These are phyloP conservation scores for Schizosaccharomyces lindneri DNA, from an alignment of 805 yeast species.

Conservation along the genomic window DNA sequence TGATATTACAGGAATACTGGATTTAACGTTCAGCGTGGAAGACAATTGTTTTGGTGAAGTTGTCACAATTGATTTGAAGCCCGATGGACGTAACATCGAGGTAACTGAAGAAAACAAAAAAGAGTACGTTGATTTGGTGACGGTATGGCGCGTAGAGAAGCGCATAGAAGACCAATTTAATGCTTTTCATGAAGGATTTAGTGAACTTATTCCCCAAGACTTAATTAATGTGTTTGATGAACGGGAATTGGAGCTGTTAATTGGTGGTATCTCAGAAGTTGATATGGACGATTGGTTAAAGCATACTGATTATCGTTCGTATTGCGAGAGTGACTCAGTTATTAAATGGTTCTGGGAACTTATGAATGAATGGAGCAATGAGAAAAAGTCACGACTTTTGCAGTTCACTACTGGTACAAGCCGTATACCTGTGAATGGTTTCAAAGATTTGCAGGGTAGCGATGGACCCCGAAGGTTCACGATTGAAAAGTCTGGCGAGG, in stretches of 20 bases:
- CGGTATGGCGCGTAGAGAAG: conserved; percentile 5
- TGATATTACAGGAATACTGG: conserved; percentile 70
- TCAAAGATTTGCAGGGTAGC: conserved; percentile 93
- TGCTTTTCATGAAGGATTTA: conserved; percentile 91
- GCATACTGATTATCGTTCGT: conserved; percentile 95
- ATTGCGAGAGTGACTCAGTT: conserved; percentile 86
- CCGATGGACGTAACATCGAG: conserved; percentile 66
- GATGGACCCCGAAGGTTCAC: conserved; percentile 99
- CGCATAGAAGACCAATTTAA: conserved; percentile 89
- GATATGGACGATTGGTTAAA: conserved; percentile 98
- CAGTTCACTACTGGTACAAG: conserved; percentile 98
- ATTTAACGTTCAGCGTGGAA: conserved; percentile 58
- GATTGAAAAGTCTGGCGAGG: conserved; percentile 91
- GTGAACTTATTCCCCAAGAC: conserved; percentile 92
- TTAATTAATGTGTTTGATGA: conserved; percentile 90
- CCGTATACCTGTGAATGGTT: conserved; percentile 95
- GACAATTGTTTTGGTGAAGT: conserved; percentile 91
- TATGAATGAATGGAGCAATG: conserved; percentile 81
- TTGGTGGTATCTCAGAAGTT: conserved; percentile 95
- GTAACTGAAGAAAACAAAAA: conserved; percentile 87
- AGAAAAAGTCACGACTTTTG: conserved; percentile 79
- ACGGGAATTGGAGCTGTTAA: conserved; percentile 82
- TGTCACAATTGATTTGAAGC: conserved; percentile 70
- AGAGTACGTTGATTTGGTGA: conserved; percentile 26
- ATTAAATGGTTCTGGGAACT: conserved; percentile 93